Evolutionary conservation across 805 yeast genomes (phyloP).

Genomic region (Candida pseudoglaebosa): DNA sequence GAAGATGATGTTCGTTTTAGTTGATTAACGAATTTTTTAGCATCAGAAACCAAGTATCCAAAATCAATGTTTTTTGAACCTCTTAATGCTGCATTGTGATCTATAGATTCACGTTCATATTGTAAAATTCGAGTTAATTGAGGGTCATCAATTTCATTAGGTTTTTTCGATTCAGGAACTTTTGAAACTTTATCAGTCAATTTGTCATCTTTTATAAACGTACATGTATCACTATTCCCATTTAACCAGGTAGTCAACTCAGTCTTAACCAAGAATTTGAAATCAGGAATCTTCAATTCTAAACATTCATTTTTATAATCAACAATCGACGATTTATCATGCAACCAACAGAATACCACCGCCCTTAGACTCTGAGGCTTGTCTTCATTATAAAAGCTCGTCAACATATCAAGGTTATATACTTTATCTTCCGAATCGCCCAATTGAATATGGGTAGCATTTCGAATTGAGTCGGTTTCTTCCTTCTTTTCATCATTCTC

Average conservation of each 20-base stretch:
- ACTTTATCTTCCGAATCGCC: slow-evolving; percentile 17
- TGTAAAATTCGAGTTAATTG: slow-evolving; percentile 42
- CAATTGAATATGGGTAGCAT: slow-evolving; percentile 32
- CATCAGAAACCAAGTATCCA: slow-evolving; percentile 65
- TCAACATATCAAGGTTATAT: slow-evolving; percentile 40
- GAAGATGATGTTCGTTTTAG: slow-evolving; percentile 31
- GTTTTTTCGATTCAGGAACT: slow-evolving; percentile 1
- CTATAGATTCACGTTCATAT: slow-evolving; percentile 49
- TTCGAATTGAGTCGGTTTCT: slow-evolving; percentile 24
- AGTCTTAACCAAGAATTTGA: slow-evolving; percentile 80
- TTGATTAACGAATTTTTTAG: slow-evolving; percentile 52
- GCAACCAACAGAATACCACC: slow-evolving; percentile 74
- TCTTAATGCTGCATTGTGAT: slow-evolving; percentile 58
- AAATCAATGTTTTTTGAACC: slow-evolving; percentile 67
- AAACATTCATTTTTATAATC: slow-evolving; percentile 78
- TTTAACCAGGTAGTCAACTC: slow-evolving; percentile 79
- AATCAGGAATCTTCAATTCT: slow-evolving; percentile 56
- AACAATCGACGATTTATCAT: slow-evolving; percentile 68
- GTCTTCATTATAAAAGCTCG: slow-evolving; percentile 54
- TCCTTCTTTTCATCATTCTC: slow-evolving; percentile 8
- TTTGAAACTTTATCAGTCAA: slow-evolving; percentile 20
- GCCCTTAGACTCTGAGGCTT: slow-evolving; percentile 51
- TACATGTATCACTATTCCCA: slow-evolving; percentile 61
- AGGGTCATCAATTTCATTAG: slow-evolving; percentile 41
- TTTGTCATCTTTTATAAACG: slow-evolving; percentile 34